Percentiles rank a stretch among this genome's conserved stretches.
Conservation (phyloP, 768 basidiomycete species). For the Tylopilus sp. region DNA sequence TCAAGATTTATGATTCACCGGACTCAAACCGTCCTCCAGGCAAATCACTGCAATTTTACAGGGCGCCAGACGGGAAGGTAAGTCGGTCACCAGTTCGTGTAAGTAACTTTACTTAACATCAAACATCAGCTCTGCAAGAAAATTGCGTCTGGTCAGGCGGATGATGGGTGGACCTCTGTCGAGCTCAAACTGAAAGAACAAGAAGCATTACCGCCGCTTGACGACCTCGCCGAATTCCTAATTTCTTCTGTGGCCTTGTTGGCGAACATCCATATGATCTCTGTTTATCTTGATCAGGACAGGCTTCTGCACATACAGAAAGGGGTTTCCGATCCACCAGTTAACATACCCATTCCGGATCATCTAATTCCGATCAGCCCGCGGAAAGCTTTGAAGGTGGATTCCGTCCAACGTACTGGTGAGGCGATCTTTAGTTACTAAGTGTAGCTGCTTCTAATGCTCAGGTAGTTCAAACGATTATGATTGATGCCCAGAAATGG, state of each 20-base stretch:
- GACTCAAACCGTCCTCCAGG: conserved; percentile 1
- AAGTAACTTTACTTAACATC: neutral
- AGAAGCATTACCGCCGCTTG: conserved; percentile 5
- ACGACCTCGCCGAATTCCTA: conserved; percentile 9
- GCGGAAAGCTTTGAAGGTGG: neutral
- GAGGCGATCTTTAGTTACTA: neutral
- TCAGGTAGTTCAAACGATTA: conserved; percentile 8
- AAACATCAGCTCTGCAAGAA: conserved; percentile 3
- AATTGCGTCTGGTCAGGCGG: neutral
- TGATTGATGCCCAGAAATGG: conserved; percentile 2
- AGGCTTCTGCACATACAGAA: conserved; percentile 3
- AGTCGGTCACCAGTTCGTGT: neutral
- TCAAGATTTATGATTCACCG: neutral
- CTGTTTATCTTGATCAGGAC: neutral
- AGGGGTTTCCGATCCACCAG: neutral
- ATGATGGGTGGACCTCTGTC: conserved; percentile 4
- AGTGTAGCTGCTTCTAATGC: neutral
- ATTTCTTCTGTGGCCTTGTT: conserved; percentile 13
- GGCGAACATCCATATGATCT: neutral
- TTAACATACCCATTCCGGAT: neutral
- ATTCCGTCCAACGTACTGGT: conserved; percentile 11
- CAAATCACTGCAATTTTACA: conserved; percentile 12
- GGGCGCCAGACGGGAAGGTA: conserved; percentile 8
- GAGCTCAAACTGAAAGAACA: conserved; percentile 7
- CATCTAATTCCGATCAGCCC: neutral